phyloP scores from a whole-genome alignment of 495 filamentous ascomycete genomes.

The Bryoglossum gracile region DNA sequence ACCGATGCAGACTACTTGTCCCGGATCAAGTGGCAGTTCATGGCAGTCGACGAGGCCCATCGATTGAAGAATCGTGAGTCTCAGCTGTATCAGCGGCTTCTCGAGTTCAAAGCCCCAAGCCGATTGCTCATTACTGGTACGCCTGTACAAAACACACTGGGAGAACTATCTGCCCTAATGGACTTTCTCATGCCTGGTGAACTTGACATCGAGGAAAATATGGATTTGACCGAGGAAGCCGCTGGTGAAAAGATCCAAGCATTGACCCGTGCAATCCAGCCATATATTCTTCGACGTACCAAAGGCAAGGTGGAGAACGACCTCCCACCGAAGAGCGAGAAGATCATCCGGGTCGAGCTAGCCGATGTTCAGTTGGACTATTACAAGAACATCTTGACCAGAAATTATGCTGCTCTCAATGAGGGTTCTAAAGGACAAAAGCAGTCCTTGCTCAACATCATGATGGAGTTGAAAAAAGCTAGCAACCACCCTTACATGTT shows the following conservation, averaged over 20 bases:
- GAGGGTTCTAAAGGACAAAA: slow-evolving; percentile 82
- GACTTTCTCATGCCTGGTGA: slow-evolving; percentile 93
- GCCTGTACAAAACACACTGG: slow-evolving; percentile 93
- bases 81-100: slow-evolving; percentile 77
- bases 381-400: slow-evolving; percentile 96
- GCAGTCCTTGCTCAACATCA: slow-evolving; percentile 94
- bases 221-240: slow-evolving; percentile 70
- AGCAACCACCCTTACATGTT: slow-evolving; percentile 99
- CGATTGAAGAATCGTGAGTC: slow-evolving; percentile 94
- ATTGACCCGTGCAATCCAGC: slow-evolving; percentile 49
- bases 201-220: slow-evolving; percentile 77
- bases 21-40: slow-evolving; percentile 92
- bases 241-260: slow-evolving; percentile 52
- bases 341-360: slow-evolving; percentile 95
- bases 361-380: slow-evolving; percentile 95
- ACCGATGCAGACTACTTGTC: slow-evolving; percentile 63
- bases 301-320: slow-evolving; percentile 97
- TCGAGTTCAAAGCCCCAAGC: slow-evolving; percentile 76
- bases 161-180: slow-evolving; percentile 83
- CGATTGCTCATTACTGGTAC: slow-evolving; percentile 94
- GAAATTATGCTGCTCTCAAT: slow-evolving; percentile 92
- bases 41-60: slow-evolving; percentile 95
- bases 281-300: slow-evolving; percentile 91
- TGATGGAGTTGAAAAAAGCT: slow-evolving; percentile 99
- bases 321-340: slow-evolving; percentile 91